Conservation (phyloP, 768 basidiomycete genomes). For the Pleurotus tuber-regium region DNA sequence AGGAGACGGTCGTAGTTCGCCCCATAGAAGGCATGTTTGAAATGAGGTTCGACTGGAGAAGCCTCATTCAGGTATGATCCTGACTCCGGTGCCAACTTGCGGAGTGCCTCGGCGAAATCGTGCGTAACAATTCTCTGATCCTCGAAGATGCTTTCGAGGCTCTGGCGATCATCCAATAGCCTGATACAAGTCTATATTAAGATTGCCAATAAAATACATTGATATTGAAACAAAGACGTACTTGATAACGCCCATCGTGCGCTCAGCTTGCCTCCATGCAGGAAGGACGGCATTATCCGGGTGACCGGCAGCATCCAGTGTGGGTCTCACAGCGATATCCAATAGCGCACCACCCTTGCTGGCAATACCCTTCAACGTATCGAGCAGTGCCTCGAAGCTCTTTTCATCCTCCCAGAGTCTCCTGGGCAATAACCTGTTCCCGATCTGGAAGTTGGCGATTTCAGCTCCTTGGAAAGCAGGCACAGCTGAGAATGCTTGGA, state of each 20-base stretch:
- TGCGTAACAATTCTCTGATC: neutral
- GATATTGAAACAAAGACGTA: neutral
- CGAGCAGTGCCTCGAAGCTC: neutral
- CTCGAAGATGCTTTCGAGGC: neutral
- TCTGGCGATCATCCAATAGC: slow-evolving; percentile 2
- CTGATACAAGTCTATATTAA: neutral
- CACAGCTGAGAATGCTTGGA: neutral
- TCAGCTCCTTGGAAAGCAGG: neutral
- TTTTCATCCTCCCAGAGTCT: neutral
- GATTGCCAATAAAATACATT: neutral
- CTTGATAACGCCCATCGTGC: slow-evolving; percentile 6
- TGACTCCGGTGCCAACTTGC: slow-evolving; percentile 1
- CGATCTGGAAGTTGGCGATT: slow-evolving; percentile 7
- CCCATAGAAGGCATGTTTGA: slow-evolving; percentile 6
- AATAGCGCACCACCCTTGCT: neutral
- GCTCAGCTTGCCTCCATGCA: slow-evolving; percentile 3
- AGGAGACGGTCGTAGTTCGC: neutral
- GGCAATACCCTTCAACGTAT: neutral
- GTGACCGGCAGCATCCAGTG: neutral
- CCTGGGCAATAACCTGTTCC: neutral
- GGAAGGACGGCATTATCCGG: neutral
- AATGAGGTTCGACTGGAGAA: neutral
- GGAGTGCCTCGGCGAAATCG: slow-evolving; percentile 1
- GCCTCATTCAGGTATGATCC: slow-evolving; percentile 6
- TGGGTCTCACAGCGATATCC: slow-evolving; percentile 5